Evolutionary conservation across 352 stramenopile genomes (phyloP).

Genomic region (Globisporangium uncinulatum): DNA sequence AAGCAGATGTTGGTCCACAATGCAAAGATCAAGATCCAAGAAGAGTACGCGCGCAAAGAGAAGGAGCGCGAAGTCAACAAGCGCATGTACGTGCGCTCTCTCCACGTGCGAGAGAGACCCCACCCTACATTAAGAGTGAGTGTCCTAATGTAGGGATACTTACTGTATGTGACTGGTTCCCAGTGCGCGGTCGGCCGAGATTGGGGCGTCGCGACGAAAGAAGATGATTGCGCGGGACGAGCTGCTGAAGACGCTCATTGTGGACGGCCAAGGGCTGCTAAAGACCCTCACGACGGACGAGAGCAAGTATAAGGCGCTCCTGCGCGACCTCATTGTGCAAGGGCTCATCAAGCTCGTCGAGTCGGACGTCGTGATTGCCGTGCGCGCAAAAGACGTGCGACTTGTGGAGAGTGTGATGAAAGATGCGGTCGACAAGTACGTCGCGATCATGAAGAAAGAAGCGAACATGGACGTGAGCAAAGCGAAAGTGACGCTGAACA

Average conservation of each 20-base stretch:
- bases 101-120: background rate
- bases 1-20: slow-evolving; percentile 98
- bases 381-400: slow-evolving; percentile 88
- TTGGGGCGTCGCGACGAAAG: slow-evolving; percentile 93
- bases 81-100: slow-evolving; percentile 51
- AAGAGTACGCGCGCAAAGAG: slow-evolving; percentile 97
- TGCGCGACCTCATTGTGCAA: slow-evolving; percentile 97
- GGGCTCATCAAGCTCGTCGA: slow-evolving; percentile 98
- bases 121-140: no score
- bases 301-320: slow-evolving; percentile 91
- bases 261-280: slow-evolving; percentile 52
- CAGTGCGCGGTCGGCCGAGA: slow-evolving; percentile 89
- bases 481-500: slow-evolving; percentile 90
- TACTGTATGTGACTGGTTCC: background rate
- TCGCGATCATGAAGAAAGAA: slow-evolving; percentile 84
- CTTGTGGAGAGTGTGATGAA: slow-evolving; percentile 86
- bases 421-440: slow-evolving; percentile 82
- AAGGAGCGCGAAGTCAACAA: slow-evolving; percentile 96
- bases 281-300: slow-evolving; percentile 50
- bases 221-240: slow-evolving; percentile 95
- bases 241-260: slow-evolving; percentile 81
- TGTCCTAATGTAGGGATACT: no score
- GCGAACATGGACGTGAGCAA: slow-evolving; percentile 89
- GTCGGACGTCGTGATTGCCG: slow-evolving; percentile 90
- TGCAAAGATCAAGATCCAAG: slow-evolving; percentile 96